phyloP scores from a whole-genome alignment of 192 early-diverging fungal genomes.

The Rhizophagus sp. region DNA sequence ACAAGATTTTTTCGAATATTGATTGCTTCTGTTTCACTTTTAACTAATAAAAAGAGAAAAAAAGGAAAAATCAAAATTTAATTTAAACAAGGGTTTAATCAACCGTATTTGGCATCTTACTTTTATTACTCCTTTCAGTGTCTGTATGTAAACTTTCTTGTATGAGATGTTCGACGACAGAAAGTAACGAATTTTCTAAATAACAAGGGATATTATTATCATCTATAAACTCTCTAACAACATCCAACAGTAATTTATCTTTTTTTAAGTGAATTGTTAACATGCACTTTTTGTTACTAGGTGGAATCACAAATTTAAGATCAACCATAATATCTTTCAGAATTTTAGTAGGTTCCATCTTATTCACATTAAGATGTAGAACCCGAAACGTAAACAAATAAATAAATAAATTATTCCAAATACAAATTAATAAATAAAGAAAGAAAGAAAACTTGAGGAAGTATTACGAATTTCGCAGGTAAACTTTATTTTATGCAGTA shows the following conservation, averaged over 20 bases:
- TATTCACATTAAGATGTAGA: neutral
- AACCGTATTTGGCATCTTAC: constrained; percentile 3
- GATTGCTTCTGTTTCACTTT: neutral
- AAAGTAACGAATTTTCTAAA: constrained; percentile 47
- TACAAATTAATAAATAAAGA: neutral
- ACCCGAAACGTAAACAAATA: neutral
- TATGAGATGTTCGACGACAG: constrained; percentile 42
- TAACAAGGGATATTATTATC: constrained; percentile 49
- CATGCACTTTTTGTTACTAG: neutral
- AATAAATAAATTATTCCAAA: neutral
- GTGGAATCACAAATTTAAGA: constrained; percentile 14
- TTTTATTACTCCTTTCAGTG: constrained; percentile 29
- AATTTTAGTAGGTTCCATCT: constrained; percentile 21
- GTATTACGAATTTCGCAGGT: neutral
- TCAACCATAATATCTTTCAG: constrained; percentile 25
- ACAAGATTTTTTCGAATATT: constrained; percentile 4
- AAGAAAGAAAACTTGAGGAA: neutral
- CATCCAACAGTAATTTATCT: constrained; percentile 48
- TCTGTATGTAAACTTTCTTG: constrained; percentile 35
- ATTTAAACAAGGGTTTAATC: neutral
- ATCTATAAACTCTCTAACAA: constrained; percentile 40
- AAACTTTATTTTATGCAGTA: neutral
- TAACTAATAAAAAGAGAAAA: neutral
- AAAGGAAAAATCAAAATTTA: neutral
- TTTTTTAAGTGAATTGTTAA: constrained; percentile 33